Evolutionary conservation across 2,329 filamentous ascomycete genomes (phyloP).

Genomic region (Diaporthe citrichinensis): DNA sequence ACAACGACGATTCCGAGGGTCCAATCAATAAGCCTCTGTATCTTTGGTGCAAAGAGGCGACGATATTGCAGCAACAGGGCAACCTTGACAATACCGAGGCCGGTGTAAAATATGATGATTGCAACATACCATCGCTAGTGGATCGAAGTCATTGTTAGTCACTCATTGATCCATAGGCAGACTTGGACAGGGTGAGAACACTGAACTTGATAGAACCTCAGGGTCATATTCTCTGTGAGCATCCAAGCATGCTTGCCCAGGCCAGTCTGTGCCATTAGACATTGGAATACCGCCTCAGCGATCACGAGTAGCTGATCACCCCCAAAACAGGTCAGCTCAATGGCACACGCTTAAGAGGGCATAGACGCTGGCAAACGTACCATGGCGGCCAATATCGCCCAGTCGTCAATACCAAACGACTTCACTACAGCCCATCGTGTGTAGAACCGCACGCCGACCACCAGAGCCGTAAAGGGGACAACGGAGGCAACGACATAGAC

Average conservation of each 20-base stretch:
- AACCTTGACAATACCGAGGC: constrained; percentile 9
- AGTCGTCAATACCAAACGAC: constrained; percentile 13
- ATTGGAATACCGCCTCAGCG: background rate
- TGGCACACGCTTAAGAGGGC: fast-evolving
- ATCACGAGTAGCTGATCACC: background rate
- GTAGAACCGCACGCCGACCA: constrained; percentile 2
- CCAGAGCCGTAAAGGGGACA: background rate
- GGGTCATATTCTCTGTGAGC: background rate
- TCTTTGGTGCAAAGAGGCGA: constrained; percentile 4
- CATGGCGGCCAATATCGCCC: background rate
- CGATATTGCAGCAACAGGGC: constrained; percentile 17
- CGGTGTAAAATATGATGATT: constrained; percentile 20
- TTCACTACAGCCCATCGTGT: constrained; percentile 6
- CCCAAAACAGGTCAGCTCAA: background rate
- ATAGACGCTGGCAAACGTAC: background rate
- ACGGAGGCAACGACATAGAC: background rate
- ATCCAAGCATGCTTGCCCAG: constrained; percentile 21
- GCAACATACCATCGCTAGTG: constrained; percentile 17
- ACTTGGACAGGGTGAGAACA: background rate
- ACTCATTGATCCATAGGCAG: background rate
- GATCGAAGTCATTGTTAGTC: background rate
- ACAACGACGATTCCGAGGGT: background rate
- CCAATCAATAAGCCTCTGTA: constrained; percentile 14
- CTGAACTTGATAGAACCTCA: constrained; percentile 2
- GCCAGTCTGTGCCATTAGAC: constrained; percentile 16